Evolutionary conservation across 2,329 filamentous ascomycete species (phyloP).

Genomic region (Fusarium sp.): DNA sequence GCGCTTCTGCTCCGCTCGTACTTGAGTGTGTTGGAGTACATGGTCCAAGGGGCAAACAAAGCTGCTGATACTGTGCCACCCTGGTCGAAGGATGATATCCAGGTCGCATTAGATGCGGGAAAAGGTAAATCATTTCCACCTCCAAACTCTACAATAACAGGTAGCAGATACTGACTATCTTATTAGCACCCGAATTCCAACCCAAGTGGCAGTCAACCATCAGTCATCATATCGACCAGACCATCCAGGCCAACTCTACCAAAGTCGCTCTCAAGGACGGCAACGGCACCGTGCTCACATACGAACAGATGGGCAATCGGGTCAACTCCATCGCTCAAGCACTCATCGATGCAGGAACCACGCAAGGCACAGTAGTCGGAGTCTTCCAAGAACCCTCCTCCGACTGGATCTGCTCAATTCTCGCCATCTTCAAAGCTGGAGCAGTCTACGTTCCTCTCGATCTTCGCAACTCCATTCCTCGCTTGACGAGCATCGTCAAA

Average conservation of each 20-base stretch:
- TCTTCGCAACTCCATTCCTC: neutral
- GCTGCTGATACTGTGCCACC: neutral
- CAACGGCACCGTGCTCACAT: neutral
- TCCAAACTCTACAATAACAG: fast-evolving
- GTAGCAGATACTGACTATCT: neutral
- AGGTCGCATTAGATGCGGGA: neutral
- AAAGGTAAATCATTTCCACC: neutral
- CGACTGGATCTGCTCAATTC: neutral
- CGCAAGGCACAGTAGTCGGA: neutral
- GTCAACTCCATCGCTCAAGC: neutral
- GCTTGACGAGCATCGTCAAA: neutral
- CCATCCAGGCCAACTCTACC: neutral
- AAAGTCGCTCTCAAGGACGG: neutral
- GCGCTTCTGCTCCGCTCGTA: neutral
- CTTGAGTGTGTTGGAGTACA: neutral
- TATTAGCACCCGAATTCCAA: neutral
- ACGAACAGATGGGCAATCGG: neutral
- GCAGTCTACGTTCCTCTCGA: neutral
- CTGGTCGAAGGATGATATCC: neutral
- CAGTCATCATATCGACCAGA: neutral
- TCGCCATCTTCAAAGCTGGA: neutral
- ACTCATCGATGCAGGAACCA: neutral
- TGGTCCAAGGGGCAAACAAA: neutral
- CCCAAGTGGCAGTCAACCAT: neutral
- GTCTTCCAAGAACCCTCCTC: neutral